Evolutionary conservation across 306 rosid genomes (phyloP).

Genomic region (Gillenia trifoliata): DNA sequence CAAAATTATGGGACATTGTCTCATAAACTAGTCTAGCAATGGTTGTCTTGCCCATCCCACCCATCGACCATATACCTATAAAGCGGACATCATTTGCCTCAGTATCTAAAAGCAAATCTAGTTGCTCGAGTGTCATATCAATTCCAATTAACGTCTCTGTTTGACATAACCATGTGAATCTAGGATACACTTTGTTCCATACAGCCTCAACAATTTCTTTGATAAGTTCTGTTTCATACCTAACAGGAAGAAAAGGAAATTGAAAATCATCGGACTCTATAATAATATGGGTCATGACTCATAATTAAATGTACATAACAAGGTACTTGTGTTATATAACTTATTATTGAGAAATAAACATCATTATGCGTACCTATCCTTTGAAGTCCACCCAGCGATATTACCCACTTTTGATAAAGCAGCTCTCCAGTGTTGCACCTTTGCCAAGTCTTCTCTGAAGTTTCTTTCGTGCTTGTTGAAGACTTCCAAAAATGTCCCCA

Average conservation of each 20-base stretch:
- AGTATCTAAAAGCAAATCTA: not conserved
- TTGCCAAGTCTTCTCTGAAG: not conserved
- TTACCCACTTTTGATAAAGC: slow-evolving; percentile 2
- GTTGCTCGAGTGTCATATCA: not conserved
- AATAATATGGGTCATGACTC: too few relatives aligned
- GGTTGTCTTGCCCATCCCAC: not conserved
- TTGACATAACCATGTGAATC: not conserved
- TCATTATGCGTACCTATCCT: not conserved
- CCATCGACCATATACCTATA: not conserved
- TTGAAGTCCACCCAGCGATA: slow-evolving; percentile 3
- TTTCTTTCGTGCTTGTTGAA: not conserved
- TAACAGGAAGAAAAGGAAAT: not conserved
- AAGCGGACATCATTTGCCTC: not conserved
- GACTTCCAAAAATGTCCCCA: not conserved
- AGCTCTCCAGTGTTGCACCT: not conserved
- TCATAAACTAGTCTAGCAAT: not conserved
- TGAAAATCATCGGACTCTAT: too few relatives aligned
- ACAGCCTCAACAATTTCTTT: not conserved
- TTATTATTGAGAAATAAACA: too few relatives aligned
- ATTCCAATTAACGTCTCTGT: not conserved
- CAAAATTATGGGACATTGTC: not conserved
- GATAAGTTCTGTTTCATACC: not conserved
- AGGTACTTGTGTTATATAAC: too few relatives aligned
- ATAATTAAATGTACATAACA: too few relatives aligned
- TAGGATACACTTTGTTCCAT: slow-evolving; percentile 2